Base-by-base conservation (phyloP, 2,329 filamentous ascomycete genomes). In the Allantophomopsis cytisporea region DNA sequence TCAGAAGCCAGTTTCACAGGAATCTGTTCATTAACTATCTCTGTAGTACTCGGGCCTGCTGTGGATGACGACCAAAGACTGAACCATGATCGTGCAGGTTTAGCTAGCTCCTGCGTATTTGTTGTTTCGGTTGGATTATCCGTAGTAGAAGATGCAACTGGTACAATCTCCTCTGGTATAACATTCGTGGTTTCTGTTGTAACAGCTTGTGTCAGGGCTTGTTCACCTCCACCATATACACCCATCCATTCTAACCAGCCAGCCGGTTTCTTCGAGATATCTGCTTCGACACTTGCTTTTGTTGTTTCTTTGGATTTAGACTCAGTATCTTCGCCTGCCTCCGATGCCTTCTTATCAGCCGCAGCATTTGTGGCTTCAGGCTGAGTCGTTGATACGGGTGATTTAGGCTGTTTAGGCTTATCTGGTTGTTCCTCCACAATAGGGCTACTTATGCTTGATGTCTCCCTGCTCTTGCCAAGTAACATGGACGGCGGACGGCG, bases 1-100 rank as follows among this genome's bases (percentile, higher is more conserved):
- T 53, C 45, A 17, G 41, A 39, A 23, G 45, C 31, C 17, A 44
- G 18, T 20, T 28, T 37, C 12, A 28, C 31, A n/a, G 31, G 31
- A 15, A 34, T 10, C 16, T 34, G 31, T 15, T 17, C 16, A 34
- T 17, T 34, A 4, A 34, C 31, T 15, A 17, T 34, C 31, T 34
- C 31, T 15, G 31, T 34, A 15, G 31, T 34, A 14, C 31, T 11
- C 12, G 31, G 13, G 14, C 31, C 12, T 17, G 31, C 31, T 34
- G 20, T 23, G 4, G 53, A 45, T 2, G 51, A 52, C 62, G 51
- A 52, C 62, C 63, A 66, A 31, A 64, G 58, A 5, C 56, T 53
- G 35, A 66, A 60, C 64, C 64, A 67, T n/a, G 47, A 46, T 28
- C 47, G 42, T 31, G 30, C 35, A 31, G 32, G 31, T 15, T 34